Evolutionary conservation across 2,329 filamentous ascomycete genomes (phyloP).

Genomic region (Aureobasidium sp.): DNA sequence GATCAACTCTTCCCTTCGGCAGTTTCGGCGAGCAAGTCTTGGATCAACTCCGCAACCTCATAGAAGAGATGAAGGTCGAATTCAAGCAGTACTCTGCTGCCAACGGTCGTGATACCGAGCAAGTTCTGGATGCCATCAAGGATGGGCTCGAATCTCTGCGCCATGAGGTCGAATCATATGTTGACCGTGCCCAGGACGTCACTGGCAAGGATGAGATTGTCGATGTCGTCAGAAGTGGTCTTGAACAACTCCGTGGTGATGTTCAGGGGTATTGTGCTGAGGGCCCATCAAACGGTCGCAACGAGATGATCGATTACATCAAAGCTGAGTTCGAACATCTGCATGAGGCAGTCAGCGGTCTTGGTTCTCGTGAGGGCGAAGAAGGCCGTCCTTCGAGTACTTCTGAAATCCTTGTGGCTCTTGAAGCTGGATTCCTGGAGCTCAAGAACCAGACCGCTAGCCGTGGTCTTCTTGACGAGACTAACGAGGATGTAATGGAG

Average conservation of each 20-base stretch:
- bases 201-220: constrained; percentile 71
- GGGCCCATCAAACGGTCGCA: constrained; percentile 32
- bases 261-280: constrained; percentile 45
- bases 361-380: constrained; percentile 4
- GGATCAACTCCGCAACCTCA: constrained; percentile 48
- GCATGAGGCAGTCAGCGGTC: constrained; percentile 45
- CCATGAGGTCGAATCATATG: constrained; percentile 69
- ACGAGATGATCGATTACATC: constrained; percentile 42
- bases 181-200: constrained; percentile 61
- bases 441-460: constrained; percentile 33
- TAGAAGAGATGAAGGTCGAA: constrained; percentile 53
- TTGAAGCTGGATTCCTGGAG: constrained; percentile 32
- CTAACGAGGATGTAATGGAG: constrained; percentile 46
- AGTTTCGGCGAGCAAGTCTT: constrained; percentile 51
- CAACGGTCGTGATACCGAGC: constrained; percentile 74
- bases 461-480: constrained; percentile 28
- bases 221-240: constrained; percentile 54
- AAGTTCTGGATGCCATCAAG: constrained; percentile 78
- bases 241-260: constrained; percentile 56
- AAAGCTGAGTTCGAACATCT: constrained; percentile 52
- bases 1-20: constrained; percentile 42
- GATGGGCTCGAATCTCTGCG: constrained; percentile 78
- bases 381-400: constrained; percentile 22
- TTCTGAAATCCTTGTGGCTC: constrained; percentile 31
- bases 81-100: constrained; percentile 73